phyloP scores from a whole-genome alignment of 371 early-diverging fungal genomes.

The Mucor velutinosus region DNA sequence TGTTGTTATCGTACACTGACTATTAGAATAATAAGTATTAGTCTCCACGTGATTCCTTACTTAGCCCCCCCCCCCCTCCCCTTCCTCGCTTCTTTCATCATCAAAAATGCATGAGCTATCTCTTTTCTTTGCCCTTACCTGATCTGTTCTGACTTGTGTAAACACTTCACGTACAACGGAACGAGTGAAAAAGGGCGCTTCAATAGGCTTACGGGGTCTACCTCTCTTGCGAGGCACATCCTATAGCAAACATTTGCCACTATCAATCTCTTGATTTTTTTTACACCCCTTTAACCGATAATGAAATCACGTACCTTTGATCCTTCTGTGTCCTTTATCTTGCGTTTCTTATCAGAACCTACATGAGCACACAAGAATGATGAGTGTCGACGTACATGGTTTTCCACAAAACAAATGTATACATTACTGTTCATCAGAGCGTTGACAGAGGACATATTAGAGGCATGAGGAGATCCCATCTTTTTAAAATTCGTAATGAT shows the following conservation, averaged over 20 bases:
- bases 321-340: not conserved
- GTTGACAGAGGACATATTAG: slow-evolving; percentile 18
- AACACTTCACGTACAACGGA: slow-evolving; percentile 8
- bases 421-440: slow-evolving; percentile 2
- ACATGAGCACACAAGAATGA: not conserved
- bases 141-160: slow-evolving; percentile 14
- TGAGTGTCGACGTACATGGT: not conserved
- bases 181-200: slow-evolving; percentile 20
- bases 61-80: not conserved
- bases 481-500: slow-evolving; percentile 43
- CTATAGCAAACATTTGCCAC: not conserved
- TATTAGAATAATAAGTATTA: not conserved
- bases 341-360: slow-evolving; percentile 7
- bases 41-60: not conserved
- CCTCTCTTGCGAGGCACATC: slow-evolving; percentile 31
- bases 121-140: slow-evolving; percentile 3
- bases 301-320: not conserved
- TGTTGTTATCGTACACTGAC: not conserved
- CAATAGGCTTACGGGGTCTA: slow-evolving; percentile 30
- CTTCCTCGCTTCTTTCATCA: not conserved
- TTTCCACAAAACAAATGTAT: not conserved
- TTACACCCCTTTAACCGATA: not conserved
- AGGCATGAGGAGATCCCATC: slow-evolving; percentile 39
- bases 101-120: not conserved
- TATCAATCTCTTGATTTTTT: not conserved